Evolutionary conservation across 2,329 filamentous ascomycete species (phyloP), one percentile per base, ranked within the genome.

Genomic region (Sporothrix schenckii): DNA sequence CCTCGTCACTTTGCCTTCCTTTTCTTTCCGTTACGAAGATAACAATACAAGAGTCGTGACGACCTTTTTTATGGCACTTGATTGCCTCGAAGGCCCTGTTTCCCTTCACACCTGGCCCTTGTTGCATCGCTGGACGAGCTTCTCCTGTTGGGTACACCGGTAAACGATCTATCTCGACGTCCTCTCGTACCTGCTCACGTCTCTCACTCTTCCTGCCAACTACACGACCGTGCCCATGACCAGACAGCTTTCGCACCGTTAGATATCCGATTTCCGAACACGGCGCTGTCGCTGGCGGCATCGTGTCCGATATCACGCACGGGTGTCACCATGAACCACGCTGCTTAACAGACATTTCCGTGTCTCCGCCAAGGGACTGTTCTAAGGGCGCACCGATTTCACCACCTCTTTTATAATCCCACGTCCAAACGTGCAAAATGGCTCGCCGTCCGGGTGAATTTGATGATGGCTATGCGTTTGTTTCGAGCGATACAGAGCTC

Each of bases 381-480:
- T 49, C 19, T 30, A 19, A 21, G n/a, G 21, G 9, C 21, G 0
- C n/a, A 30, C 13, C 19, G 47, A 14, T 47, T 21, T 34, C 21
- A 9, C 13, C 27, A 24, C 3, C 24, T n/a, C 16, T 24, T 39
- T 49, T 47, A 11, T 56, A 30, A 3, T 19, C n/a, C n/a, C 16
- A 6, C 27, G 30, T 63, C 41, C 27, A 50, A 21, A 30, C 34
- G 30, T 30, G 30, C 54, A 65, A 24, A 53, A 72, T 72, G 70
- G 56, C 68, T 27, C 39, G 80, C 81, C 60, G 78, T 79, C 50
- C 74, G 76, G 71, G 76, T 41, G 69, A 70, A 13, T 13, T 52
- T 56, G 70, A 69, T 13, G 24, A 53, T 14, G 60, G 70, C 52
- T 71, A 70, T 53, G 70, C 66, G 63, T 69, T 60, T 27, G 30